These are phyloP conservation scores for Aspergillus fumigatiaffinis DNA, from an alignment of 2,329 filamentous ascomycete genomes.

Conservation along the genomic window DNA sequence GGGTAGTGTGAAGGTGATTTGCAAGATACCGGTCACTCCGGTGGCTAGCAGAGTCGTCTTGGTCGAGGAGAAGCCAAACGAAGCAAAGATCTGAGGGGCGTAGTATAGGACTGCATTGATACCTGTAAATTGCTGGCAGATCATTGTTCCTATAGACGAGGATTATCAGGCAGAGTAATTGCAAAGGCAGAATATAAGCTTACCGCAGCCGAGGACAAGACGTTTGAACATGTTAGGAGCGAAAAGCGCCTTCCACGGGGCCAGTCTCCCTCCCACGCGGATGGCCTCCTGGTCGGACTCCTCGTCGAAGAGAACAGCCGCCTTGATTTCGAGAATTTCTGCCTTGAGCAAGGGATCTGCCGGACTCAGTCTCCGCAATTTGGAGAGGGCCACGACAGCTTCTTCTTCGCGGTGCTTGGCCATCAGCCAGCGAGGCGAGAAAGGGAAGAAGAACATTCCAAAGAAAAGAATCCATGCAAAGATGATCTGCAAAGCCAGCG, in stretches of 20 bases:
- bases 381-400: conserved; percentile 59
- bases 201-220: conserved; percentile 21
- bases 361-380: conserved; percentile 57
- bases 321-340: conserved; percentile 80
- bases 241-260: conserved; percentile 27
- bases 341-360: conserved; percentile 67
- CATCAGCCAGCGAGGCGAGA: conserved; percentile 70
- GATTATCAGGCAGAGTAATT: no score
- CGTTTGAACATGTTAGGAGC: conserved; percentile 26
- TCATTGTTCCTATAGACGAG: conserved; percentile 22
- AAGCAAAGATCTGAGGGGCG: conserved; percentile 28
- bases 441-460: conserved; percentile 79
- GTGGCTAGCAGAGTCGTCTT: conserved; percentile 24
- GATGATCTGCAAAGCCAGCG: conserved; percentile 51
- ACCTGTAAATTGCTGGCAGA: conserved; percentile 49
- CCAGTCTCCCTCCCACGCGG: conserved; percentile 12
- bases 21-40: conserved; percentile 26
- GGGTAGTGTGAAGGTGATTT: conserved; percentile 36
- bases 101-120: conserved; percentile 44
- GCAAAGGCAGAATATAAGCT: background rate
- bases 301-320: conserved; percentile 74
- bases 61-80: conserved; percentile 23
- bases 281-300: conserved; percentile 55
- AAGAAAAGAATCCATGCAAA: conserved; percentile 63
- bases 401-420: conserved; percentile 67